Conservation (phyloP, 306 rosid species). For the apple (Malus domestica) region DNA sequence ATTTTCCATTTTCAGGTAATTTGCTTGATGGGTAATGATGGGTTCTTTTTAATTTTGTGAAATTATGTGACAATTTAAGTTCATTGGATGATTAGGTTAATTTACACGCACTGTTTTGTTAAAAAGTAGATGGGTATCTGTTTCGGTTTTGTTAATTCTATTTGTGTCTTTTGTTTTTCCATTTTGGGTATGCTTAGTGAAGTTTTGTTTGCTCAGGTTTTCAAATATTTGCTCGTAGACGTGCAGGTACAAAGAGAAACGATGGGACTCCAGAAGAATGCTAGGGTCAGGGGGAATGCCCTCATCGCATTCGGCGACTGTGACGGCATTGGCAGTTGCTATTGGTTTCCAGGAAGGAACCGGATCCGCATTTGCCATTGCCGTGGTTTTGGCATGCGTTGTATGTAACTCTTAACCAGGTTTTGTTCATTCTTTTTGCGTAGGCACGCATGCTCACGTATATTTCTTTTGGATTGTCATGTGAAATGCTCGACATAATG, state of each 20-base stretch:
- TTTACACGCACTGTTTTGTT: background rate
- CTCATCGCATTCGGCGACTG: constrained; percentile 44
- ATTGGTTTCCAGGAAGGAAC: constrained; percentile 36
- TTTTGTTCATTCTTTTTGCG: constrained; percentile 32
- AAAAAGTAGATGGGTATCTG: background rate
- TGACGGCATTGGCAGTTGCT: constrained; percentile 32
- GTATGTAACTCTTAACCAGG: constrained; percentile 39
- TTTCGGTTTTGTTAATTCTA: background rate
- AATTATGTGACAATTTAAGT: background rate
- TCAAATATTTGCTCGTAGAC: constrained; percentile 7
- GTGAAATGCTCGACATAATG: background rate
- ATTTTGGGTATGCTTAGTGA: background rate
- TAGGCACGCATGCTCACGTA: background rate
- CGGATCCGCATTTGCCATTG: constrained; percentile 38
- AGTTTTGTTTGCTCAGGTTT: background rate
- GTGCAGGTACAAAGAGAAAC: constrained; percentile 43
- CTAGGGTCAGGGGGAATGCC: constrained; percentile 58
- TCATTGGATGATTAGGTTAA: background rate
- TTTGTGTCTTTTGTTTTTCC: background rate
- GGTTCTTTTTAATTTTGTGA: background rate
- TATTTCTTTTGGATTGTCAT: background rate
- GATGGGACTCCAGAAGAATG: constrained; percentile 48
- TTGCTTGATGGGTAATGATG: background rate
- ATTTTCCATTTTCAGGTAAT: background rate
- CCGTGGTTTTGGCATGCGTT: constrained; percentile 45